Evolutionary conservation across 768 basidiomycete species (phyloP).

Genomic region (Mycena sanguinolenta): DNA sequence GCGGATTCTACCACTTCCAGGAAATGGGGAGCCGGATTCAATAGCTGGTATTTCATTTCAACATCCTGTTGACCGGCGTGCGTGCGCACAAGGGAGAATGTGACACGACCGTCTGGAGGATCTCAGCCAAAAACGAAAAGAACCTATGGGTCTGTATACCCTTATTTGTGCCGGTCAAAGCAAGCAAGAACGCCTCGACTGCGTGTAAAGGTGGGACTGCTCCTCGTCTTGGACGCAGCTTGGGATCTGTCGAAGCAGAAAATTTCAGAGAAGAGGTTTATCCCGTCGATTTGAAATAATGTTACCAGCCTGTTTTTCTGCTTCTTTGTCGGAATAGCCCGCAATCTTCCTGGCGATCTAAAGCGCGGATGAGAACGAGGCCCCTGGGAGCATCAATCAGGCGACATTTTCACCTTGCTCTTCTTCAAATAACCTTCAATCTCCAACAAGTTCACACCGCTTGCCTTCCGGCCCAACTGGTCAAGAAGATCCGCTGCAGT

Average conservation of each 20-base stretch:
- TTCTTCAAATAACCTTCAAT: conserved; percentile 83
- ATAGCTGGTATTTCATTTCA: conserved; percentile 89
- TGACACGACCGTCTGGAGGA: conserved; percentile 80
- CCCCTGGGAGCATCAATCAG: background rate
- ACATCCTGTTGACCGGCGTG: conserved; percentile 57
- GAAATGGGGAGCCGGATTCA: conserved; percentile 93
- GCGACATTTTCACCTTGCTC: conserved; percentile 73
- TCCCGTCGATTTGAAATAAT: no score
- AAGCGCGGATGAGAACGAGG: background rate
- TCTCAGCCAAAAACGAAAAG: background rate
- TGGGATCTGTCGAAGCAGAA: conserved; percentile 36
- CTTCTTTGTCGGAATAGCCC: conserved; percentile 81
- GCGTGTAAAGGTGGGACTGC: conserved; percentile 82
- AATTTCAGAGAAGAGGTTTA: background rate
- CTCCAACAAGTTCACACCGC: conserved; percentile 87
- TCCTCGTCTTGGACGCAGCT: conserved; percentile 46
- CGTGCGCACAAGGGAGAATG: conserved; percentile 62
- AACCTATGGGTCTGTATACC: conserved; percentile 54
- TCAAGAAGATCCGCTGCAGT: conserved; percentile 75
- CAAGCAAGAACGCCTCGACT: conserved; percentile 83
- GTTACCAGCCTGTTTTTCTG: conserved; percentile 57
- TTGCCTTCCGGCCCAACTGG: conserved; percentile 74
- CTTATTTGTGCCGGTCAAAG: conserved; percentile 83
- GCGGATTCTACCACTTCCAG: conserved; percentile 86
- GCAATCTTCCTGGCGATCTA: conserved; percentile 85